Evolutionary conservation across 495 filamentous ascomycete species (phyloP).

Genomic region (Darksidea phi): DNA sequence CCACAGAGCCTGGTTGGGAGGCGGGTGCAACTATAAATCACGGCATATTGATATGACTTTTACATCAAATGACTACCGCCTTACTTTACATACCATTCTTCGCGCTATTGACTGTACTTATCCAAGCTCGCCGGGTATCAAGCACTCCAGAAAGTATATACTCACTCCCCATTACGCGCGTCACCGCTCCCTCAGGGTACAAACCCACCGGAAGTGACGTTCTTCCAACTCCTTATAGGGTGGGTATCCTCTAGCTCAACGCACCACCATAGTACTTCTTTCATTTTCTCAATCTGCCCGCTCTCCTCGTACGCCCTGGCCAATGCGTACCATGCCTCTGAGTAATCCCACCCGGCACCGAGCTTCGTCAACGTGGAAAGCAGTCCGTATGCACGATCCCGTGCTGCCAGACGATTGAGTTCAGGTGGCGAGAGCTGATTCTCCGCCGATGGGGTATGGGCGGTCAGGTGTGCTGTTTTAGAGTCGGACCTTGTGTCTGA

Average conservation of each 20-base stretch:
- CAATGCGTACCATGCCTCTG: constrained; percentile 91
- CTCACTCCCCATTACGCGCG: neutral
- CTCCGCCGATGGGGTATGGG: constrained; percentile 31
- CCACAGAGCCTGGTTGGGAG: too few relatives aligned
- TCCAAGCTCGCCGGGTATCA: constrained; percentile 21
- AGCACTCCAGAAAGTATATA: constrained; percentile 6
- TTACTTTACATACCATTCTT: too few relatives aligned
- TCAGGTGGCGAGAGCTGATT: constrained; percentile 55
- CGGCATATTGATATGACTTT: too few relatives aligned
- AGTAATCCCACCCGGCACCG: constrained; percentile 85
- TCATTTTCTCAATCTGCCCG: constrained; percentile 79
- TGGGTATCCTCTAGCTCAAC: constrained; percentile 69
- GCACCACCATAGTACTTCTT: constrained; percentile 72
- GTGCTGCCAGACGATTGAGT: constrained; percentile 74
- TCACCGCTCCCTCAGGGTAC: constrained; percentile 45
- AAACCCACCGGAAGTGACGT: constrained; percentile 57
- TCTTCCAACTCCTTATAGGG: constrained; percentile 60
- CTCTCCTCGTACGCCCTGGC: constrained; percentile 81
- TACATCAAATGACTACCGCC: too few relatives aligned
- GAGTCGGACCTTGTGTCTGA: constrained; percentile 2
- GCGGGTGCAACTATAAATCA: too few relatives aligned
- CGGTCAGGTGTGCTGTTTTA: constrained; percentile 13
- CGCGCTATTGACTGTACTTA: neutral
- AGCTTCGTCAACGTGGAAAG: constrained; percentile 78
- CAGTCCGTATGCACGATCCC: constrained; percentile 81